Conservation (phyloP, 306 rosid species). For the Medicago truncatula region MtrunA17r5.0-ANR NC_053044.1:43502501-43503000, state of each 20-base stretch:
- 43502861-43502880: constrained; percentile 96
- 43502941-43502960: background rate
- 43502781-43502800: constrained; percentile 80
- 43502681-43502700: constrained; percentile 75
- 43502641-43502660: constrained; percentile 90
- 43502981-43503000: background rate
- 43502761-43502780: constrained; percentile 84
- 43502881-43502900: constrained; percentile 99
- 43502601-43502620: constrained; percentile 78
- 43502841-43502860: constrained; percentile 78
- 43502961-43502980: background rate
- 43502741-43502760: constrained; percentile 97
- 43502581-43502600: background rate
- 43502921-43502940: constrained; percentile 59
- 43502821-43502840: constrained; percentile 95
- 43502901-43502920: constrained; percentile 84
- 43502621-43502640: constrained; percentile 97
- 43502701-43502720: constrained; percentile 51
- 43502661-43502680: constrained; percentile 85
- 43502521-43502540: constrained; percentile 14
- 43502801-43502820: constrained; percentile 87
- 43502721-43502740: constrained; percentile 74
- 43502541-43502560: background rate
- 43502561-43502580: background rate
- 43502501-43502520: background rate